phyloP scores from a whole-genome alignment of 164 flowering plant genomes.

The Chimonanthus salicifolius region DNA sequence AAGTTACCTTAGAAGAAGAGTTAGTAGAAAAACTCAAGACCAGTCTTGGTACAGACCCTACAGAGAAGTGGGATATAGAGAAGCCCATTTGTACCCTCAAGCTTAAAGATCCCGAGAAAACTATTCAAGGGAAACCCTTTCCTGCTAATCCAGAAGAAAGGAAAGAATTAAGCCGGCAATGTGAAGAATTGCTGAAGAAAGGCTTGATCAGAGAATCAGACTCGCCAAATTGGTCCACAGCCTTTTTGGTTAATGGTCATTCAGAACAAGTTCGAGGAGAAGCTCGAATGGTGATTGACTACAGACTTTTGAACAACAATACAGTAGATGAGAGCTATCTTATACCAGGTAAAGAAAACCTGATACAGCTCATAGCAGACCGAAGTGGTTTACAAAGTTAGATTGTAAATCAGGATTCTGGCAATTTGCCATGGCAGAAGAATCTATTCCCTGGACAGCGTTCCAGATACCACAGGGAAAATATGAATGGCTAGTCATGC shows the following conservation, averaged over 20 bases:
- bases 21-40: no score
- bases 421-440: conserved; percentile 4
- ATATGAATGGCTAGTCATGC: conserved; percentile 16
- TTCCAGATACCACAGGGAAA: conserved; percentile 11
- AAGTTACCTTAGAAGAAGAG: no score
- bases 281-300: not conserved
- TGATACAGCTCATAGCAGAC: not conserved
- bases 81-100: no score
- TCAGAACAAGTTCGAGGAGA: not conserved
- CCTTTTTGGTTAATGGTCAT: not conserved
- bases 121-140: no score
- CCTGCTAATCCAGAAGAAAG: no score
- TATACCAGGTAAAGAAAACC: no score
- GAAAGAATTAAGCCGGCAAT: not conserved
- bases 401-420: conserved; percentile 13
- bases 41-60: no score
- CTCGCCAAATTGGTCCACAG: not conserved
- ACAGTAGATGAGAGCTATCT: not conserved
- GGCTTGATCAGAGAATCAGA: not conserved
- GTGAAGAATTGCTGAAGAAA: not conserved
- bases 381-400: not conserved
- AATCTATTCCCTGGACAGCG: not conserved
- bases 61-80: no score
- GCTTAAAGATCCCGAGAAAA: no score
- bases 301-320: not conserved